Evolutionary conservation across 768 basidiomycete species (phyloP), one percentile per base, ranked within the genome.

Genomic region (Trametes coccinea): DNA sequence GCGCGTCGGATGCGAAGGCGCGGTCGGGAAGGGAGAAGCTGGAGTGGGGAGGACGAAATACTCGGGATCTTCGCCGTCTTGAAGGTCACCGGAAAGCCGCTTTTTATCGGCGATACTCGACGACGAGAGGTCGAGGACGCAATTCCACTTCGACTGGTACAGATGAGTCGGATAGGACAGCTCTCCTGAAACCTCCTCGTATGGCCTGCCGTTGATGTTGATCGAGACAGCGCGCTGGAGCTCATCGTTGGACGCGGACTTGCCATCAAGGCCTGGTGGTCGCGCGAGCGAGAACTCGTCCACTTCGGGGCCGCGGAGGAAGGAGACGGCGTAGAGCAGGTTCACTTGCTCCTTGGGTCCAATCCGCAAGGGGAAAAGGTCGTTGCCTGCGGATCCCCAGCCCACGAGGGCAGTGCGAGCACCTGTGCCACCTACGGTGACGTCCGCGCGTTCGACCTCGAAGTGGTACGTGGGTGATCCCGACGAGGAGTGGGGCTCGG

Each of bases 121-220:
- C 2, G 81, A 68, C 1, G 82, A 75, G n/a, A 97, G 79, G 71
- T 95, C 92, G 22, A 97, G 84, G 1, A 92, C 78, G 66, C 93
- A 95, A 65, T 93, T 96, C 95, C 95, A 97, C 33, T 88, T 79
- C 0, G 94, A 95, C 0, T 87, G 84, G 73, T 95, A 97, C 0
- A 84, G 79, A 11, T 75, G 77, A 7, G 94, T 92, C 0, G 90
- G 92, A 66, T 86, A 92, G 1, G 71, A 64, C 6, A 70, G 43
- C 3, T 64, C 30, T 0, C 44, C 55, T 7, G 45, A 14, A 7
- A 48, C 14, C 17, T 16, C n/a, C 43, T 74, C 73, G 67, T 72
- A 90, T 2, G 94, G 94, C 65, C 84, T 81, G 8, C 93, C 94
- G 57, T 81, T 80, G 29, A 96, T 84, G 49, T 84, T 83, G 70